Base-by-base conservation (phyloP, 768 basidiomycete genomes). In the Serendipita sp. region DNA sequence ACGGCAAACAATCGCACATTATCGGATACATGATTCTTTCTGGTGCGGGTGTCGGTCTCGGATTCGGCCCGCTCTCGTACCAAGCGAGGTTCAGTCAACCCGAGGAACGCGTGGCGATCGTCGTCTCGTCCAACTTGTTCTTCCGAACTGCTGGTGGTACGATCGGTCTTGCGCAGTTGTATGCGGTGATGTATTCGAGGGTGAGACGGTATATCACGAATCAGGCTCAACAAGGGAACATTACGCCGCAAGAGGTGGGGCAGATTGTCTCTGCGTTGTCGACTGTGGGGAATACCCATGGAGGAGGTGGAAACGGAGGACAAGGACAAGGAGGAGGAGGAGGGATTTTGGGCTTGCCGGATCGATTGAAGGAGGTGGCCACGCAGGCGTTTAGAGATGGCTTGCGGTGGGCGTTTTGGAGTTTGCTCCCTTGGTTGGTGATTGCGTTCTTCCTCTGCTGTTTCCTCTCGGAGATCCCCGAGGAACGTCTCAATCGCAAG, bases 151-250 rank as follows among this genome's bases (percentile, higher is more conserved):
- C 80, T 41, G 80, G 80, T 17, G 80, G 80, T 9, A 80, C 78
- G 0, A 67, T 79, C 42, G 79, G 81, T 26, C 75, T 81, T 42
- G 79, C 80, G 0, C 80, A 81, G 65, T 79, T 79, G 60, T 73
- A 74, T 48, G 77, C 80, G 9, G 71, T 81, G 22, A 73, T 81
- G 61, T 74, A 74, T 64, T 69, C 73, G 38, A 78, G 74, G 68
- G 79, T 78, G 28, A 69, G 69, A 28, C 26, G 67, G 20, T 72
- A 72, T 60, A 69, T 81, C 64, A 26, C 65, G 17, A 44, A 66
- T 24, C 66, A 65, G 13, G 65, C 73, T 30, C 43, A 31, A 3
- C 69, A 71, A 17, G 73, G 71, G n/a, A 58, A 68, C 11, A 61
- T 79, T 61, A 68, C 72, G 1, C 42, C 66, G 9, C 58, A 69